Conservation (phyloP, 2,329 filamentous ascomycete species). For the Trichoderma hamatum region DNA sequence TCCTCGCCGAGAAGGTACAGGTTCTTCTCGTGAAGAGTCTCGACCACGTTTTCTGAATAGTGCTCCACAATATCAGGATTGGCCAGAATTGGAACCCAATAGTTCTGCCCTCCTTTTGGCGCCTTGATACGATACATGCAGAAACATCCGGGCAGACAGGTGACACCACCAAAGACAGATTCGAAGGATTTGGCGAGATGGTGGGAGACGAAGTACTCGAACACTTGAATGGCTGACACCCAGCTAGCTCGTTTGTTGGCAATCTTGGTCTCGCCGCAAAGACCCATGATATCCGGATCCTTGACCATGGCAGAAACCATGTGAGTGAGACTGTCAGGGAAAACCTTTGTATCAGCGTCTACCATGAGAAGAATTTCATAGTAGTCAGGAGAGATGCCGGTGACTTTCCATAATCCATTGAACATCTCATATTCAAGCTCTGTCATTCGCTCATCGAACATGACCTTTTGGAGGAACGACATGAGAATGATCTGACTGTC, state of each 20-base stretch:
- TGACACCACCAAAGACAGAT: conserved; percentile 98
- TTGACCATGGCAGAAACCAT: conserved; percentile 99
- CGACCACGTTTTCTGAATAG: conserved; percentile 98
- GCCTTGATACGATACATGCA: conserved; percentile 99
- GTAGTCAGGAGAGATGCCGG: conserved; percentile 95
- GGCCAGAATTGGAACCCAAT: conserved; percentile 98
- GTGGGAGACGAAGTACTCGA: conserved; percentile 99
- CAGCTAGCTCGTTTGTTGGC: conserved; percentile 94
- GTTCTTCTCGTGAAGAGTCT: conserved; percentile 98
- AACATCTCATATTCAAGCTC: conserved; percentile 99
- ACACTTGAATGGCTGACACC: conserved; percentile 98
- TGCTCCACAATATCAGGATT: conserved; percentile 99
- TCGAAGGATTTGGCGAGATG: conserved; percentile 97
- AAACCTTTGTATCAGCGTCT: conserved; percentile 98
- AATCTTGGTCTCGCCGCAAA: conserved; percentile 99
- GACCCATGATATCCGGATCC: conserved; percentile 98
- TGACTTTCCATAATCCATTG: conserved; percentile 98
- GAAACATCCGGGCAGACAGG: conserved; percentile 97
- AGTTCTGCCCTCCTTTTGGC: conserved; percentile 97
- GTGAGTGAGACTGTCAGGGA: conserved; percentile 96
- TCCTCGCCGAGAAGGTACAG: conserved; percentile 88
- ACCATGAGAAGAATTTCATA: conserved; percentile 99
- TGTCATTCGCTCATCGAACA: conserved; percentile 99
- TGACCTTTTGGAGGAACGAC: conserved; percentile 99
- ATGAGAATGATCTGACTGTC: conserved; percentile 99